Base-by-base conservation (phyloP, 306 rosid species). In the Prunus campanulata region DNA sequence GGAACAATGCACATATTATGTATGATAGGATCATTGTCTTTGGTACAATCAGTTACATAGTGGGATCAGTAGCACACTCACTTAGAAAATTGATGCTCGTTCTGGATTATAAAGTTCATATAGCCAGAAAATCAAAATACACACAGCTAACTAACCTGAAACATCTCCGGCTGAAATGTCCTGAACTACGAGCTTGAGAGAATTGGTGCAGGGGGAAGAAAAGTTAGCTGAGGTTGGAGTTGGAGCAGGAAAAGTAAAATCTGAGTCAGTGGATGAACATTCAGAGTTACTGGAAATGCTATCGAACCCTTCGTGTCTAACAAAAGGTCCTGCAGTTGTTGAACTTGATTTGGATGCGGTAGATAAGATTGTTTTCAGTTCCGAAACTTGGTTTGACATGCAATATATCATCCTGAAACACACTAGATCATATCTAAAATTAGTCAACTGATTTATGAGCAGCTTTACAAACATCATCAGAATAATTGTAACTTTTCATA, bases 361-460 rank as follows among this genome's bases (percentile, higher is more conserved):
- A 80, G 82, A 74, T 81, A 90, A 79, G 68, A 87, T 86, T 76
- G 47, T 86, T 86, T 87, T 91, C 88, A 94, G 86, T 78, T 89
- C 97, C 68, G 91, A 84, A 75, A 94, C 93, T 91, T 91, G 97
- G 85, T 77, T 89, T 80, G 93, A 89, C 93, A 90, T 82, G 88
- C 86, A 86, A 78, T 83, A 82, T 82, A 91, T 89, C 98, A 94
- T 94, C 98, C 98, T 94, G 96, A 83, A 81, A 94, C 94, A 89
- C 90, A 87, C 95, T 86, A 89, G 81, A 79, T 86, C 89, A 89
- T 88, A 86, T 87, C 76, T 82, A 77, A 86, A 74, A 89, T 90
- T 89, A 93, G 88, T 86, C 82, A 88, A 84, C 81, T 86, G 76
- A 66, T 62, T 29, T 74, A 81, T 52, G 72, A 82, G 75, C 48